These are phyloP conservation scores for Mycosarcoma mackinlayi DNA, from an alignment of 1,284 basidiomycete species.

Conservation along the genomic window DNA sequence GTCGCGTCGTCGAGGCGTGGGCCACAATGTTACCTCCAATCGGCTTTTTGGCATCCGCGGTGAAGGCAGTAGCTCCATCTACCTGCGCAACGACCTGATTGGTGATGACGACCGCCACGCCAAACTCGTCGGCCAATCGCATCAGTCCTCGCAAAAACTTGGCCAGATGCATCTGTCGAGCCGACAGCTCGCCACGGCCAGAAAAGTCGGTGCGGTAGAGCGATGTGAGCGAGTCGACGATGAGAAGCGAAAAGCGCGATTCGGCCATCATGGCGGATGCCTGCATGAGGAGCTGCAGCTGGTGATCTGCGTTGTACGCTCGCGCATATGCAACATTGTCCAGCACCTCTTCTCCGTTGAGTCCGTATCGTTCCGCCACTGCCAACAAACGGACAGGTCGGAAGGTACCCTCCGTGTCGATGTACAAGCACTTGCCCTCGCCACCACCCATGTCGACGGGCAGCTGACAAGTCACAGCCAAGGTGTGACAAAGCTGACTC, in stretches of 20 bases:
- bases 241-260: conserved; percentile 88
- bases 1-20: conserved; percentile 68
- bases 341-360: conserved; percentile 96
- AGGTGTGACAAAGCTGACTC: conserved; percentile 96
- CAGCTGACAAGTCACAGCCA: conserved; percentile 96
- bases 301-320: conserved; percentile 99
- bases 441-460: conserved; percentile 98
- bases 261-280: conserved; percentile 81
- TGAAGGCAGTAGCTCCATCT: conserved; percentile 71
- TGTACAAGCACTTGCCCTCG: conserved; percentile 98
- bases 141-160: conserved; percentile 94
- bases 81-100: conserved; percentile 99
- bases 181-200: conserved; percentile 93
- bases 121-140: conserved; percentile 96
- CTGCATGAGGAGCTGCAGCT: conserved; percentile 86
- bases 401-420: conserved; percentile 99
- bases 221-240: conserved; percentile 96
- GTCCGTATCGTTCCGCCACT: conserved; percentile 92
- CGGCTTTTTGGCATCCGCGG: conserved; percentile 87
- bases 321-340: conserved; percentile 99
- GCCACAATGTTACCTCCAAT: conserved; percentile 73
- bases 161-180: conserved; percentile 95
- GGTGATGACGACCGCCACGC: conserved; percentile 94
- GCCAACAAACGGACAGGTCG: conserved; percentile 93
- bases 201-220: conserved; percentile 96